These are phyloP conservation scores for Rhodotorula sp. DNA, from an alignment of 1,284 basidiomycete genomes.

Conservation along the genomic window DNA sequence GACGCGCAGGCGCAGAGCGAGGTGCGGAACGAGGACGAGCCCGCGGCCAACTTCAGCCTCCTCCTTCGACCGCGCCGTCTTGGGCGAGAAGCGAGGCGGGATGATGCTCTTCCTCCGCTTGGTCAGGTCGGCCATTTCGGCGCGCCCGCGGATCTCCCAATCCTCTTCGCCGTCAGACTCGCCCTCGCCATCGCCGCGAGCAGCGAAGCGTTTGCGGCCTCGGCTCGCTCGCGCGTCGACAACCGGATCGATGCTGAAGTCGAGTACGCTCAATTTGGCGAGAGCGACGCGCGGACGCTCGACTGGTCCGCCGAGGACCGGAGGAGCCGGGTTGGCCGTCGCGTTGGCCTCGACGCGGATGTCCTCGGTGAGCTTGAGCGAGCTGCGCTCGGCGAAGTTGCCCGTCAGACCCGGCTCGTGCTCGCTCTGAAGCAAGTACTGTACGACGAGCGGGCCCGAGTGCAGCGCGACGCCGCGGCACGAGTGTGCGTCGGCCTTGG, in stretches of 20 bases:
- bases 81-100: slow-evolving; percentile 19
- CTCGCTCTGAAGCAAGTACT: slow-evolving; percentile 62
- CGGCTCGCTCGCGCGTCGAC: slow-evolving; percentile 48
- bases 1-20: slow-evolving; percentile 49
- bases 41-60: slow-evolving; percentile 38
- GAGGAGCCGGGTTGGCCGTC: slow-evolving; percentile 25
- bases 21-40: slow-evolving; percentile 47
- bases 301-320: slow-evolving; percentile 21
- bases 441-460: slow-evolving; percentile 58
- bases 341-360: slow-evolving; percentile 62
- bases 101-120: slow-evolving; percentile 34
- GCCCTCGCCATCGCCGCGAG: slow-evolving; percentile 17
- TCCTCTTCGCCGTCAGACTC: slow-evolving; percentile 20
- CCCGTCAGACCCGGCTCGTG: slow-evolving; percentile 55
- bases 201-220: slow-evolving; percentile 40
- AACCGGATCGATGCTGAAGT: slow-evolving; percentile 49
- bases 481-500: slow-evolving; percentile 68
- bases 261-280: slow-evolving; percentile 53
- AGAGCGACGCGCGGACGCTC: slow-evolving; percentile 46
- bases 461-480: slow-evolving; percentile 71
- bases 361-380: slow-evolving; percentile 63
- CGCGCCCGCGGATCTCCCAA: slow-evolving; percentile 36
- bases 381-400: slow-evolving; percentile 55
- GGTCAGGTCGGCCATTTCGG: slow-evolving; percentile 20
- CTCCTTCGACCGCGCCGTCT: slow-evolving; percentile 22